Conservation (phyloP, 768 basidiomycete genomes). For the Suillus cothurnatus region DNA sequence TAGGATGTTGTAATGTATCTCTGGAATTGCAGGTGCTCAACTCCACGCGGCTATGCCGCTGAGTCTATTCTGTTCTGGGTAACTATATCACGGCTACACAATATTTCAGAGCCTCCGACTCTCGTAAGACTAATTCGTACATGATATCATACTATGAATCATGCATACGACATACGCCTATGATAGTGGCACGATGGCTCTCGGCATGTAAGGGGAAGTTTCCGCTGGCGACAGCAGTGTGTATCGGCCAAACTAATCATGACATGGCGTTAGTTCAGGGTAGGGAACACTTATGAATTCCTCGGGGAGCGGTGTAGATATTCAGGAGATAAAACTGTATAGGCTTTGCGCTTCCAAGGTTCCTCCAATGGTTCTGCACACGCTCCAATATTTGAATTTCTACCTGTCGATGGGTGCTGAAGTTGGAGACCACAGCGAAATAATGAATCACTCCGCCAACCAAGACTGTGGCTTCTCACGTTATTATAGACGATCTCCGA, state of each 20-base stretch:
- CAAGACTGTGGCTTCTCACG: constrained; percentile 6
- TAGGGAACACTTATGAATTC: neutral
- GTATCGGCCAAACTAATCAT: neutral
- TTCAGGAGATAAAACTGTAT: neutral
- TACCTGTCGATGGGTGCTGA: neutral
- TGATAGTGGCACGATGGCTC: neutral
- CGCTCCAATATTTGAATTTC: neutral
- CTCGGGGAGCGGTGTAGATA: neutral
- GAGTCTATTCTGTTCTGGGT: neutral
- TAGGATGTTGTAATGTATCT: constrained; percentile 5
- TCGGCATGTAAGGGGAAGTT: neutral
- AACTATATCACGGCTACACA: neutral
- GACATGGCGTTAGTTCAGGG: neutral
- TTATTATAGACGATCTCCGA: constrained; percentile 13
- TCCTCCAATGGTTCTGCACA: neutral
- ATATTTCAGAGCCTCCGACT: neutral
- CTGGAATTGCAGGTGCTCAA: neutral
- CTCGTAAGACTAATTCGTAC: neutral
- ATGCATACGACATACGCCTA: neutral
- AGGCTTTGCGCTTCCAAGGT: neutral
- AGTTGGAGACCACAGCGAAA: neutral
- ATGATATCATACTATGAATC: neutral
- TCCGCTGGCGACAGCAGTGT: neutral
- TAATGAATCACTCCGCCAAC: neutral
- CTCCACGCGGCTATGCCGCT: constrained; percentile 7